phyloP scores from a whole-genome alignment of 148 eudicot genomes.

The Vaccinium vitisidaea region DNA sequence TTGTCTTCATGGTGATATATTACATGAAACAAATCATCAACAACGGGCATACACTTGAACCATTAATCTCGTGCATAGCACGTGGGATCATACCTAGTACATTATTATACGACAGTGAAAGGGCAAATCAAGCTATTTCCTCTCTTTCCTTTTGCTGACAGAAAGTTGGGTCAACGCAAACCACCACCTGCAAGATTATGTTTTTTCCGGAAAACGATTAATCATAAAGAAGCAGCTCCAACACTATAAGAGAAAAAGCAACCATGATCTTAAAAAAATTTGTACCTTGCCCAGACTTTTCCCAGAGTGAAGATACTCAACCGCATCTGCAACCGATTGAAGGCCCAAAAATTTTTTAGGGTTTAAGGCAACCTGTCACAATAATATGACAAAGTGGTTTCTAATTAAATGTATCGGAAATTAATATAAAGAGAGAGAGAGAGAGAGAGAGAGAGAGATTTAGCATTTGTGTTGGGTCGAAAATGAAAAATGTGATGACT shows the following conservation, averaged over 20 bases:
- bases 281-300: slow-evolving; percentile 89
- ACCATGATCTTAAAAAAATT: not conserved
- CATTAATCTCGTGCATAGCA: too few species aligned
- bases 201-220: not conserved
- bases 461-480: not conserved
- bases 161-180: slow-evolving; percentile 72
- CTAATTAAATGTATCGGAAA: not conserved
- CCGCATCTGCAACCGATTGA: slow-evolving; percentile 85
- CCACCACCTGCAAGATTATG: slow-evolving; percentile 60
- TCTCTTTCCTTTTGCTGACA: slow-evolving; percentile 29
- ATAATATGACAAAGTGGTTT: slow-evolving; percentile 5
- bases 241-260: not conserved
- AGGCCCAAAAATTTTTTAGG: slow-evolving; percentile 81
- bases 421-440: too few species aligned
- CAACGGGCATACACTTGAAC: too few species aligned
- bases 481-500: not conserved
- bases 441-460: not conserved
- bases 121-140: not conserved
- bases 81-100: not conserved
- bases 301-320: slow-evolving; percentile 94
- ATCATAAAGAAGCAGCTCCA: slow-evolving; percentile 10
- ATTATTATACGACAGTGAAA: not conserved
- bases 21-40: too few species aligned
- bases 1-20: too few species aligned
- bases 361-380: slow-evolving; percentile 59